These are phyloP conservation scores for Coemansia javaensis DNA, from an alignment of 192 early-diverging fungal genomes.

Conservation along the genomic window DNA sequence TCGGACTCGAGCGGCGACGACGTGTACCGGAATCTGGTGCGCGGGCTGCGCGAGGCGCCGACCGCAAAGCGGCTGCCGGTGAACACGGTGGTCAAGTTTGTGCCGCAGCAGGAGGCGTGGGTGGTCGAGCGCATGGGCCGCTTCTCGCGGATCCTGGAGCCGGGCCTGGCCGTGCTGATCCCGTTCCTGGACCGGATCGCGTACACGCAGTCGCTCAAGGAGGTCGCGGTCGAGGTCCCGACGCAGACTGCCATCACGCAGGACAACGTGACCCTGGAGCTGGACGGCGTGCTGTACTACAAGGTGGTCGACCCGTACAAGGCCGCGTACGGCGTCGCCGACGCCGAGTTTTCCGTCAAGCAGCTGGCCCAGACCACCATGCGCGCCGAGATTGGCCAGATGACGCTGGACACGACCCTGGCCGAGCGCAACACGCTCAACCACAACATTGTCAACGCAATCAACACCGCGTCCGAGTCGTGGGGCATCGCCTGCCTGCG, in stretches of 20 bases:
- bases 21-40: too few relatives aligned
- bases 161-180: slow-evolving; percentile 84
- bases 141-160: slow-evolving; percentile 79
- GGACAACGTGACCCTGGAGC: slow-evolving; percentile 94
- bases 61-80: slow-evolving; percentile 18
- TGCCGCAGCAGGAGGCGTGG: slow-evolving; percentile 97
- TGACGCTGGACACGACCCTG: slow-evolving; percentile 93
- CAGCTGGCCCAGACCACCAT: slow-evolving; percentile 99
- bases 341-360: slow-evolving; percentile 90
- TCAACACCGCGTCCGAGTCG: slow-evolving; percentile 85
- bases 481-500: slow-evolving; percentile 97
- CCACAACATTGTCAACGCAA: slow-evolving; percentile 88
- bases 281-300: slow-evolving; percentile 98
- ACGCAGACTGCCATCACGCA: slow-evolving; percentile 89
- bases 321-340: slow-evolving; percentile 90
- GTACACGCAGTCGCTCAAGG: slow-evolving; percentile 94
- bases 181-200: slow-evolving; percentile 84
- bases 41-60: too few relatives aligned
- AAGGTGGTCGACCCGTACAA: slow-evolving; percentile 88
- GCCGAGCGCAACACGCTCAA: slow-evolving; percentile 92
- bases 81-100: slow-evolving; percentile 83
- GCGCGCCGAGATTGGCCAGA: slow-evolving; percentile 98
- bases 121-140: slow-evolving; percentile 94
- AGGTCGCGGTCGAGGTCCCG: slow-evolving; percentile 89
- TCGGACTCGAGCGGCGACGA: too few relatives aligned